Percentiles rank a stretch among this genome's conserved stretches.
phyloP scores from a whole-genome alignment of 345 rosid species.

The Passiflora organensis region DNA sequence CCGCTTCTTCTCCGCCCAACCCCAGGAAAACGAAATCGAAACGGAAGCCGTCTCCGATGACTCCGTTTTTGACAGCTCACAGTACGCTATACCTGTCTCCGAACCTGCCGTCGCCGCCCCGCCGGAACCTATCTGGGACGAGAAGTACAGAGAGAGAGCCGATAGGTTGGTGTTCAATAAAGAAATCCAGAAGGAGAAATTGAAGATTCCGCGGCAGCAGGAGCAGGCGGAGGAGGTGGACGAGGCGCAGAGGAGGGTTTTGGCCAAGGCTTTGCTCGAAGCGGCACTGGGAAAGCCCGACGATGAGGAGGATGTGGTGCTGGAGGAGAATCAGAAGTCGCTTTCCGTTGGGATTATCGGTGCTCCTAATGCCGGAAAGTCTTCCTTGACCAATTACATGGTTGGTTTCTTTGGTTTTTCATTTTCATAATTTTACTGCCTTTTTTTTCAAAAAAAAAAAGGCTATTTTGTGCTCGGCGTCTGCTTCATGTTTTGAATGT shows the following conservation, averaged over 20 bases:
- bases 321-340: constrained; percentile 96
- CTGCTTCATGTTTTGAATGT: too few relatives aligned
- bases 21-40: constrained; percentile 36
- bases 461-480: too few relatives aligned
- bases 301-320: constrained; percentile 50
- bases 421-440: not conserved
- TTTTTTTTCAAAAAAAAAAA: not conserved
- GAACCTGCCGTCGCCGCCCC: constrained; percentile 10
- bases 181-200: constrained; percentile 31
- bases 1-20: constrained; percentile 59
- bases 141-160: constrained; percentile 52
- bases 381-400: constrained; percentile 77
- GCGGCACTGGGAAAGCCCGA: constrained; percentile 67
- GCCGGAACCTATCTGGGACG: constrained; percentile 58
- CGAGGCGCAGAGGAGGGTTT: constrained; percentile 45
- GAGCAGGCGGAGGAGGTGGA: constrained; percentile 48
- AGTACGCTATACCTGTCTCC: constrained; percentile 32
- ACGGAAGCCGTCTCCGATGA: constrained; percentile 22
- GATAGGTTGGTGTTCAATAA: constrained; percentile 44
- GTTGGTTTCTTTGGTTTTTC: constrained; percentile 29
- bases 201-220: constrained; percentile 9
- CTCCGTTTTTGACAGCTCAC: constrained; percentile 59
- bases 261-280: constrained; percentile 68
- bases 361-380: constrained; percentile 93
- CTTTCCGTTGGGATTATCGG: constrained; percentile 87